These are phyloP conservation scores for Teratosphaeria pseudoeucalypti DNA, from an alignment of 2,329 filamentous ascomycete genomes.

Conservation along the genomic window DNA sequence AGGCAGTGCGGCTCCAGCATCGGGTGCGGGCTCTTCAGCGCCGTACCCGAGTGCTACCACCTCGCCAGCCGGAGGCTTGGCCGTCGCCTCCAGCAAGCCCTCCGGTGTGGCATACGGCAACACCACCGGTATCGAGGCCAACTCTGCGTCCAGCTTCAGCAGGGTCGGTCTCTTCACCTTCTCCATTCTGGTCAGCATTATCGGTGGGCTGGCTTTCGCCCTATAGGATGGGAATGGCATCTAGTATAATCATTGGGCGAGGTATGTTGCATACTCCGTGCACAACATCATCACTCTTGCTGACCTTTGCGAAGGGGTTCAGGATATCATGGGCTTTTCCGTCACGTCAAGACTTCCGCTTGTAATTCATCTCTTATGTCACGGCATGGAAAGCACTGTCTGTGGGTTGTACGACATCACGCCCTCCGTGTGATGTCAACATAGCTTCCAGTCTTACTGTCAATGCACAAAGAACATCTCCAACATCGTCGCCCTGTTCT, in stretches of 20 bases:
- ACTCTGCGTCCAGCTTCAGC: conserved; percentile 1
- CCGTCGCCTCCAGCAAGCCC: conserved; percentile 1
- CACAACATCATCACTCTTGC: not conserved
- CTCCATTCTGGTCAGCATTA: conserved; percentile 1
- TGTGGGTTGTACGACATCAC: not conserved
- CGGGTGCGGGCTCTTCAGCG: conserved; percentile 3
- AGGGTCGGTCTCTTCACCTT: conserved; percentile 2
- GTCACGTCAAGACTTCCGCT: not conserved
- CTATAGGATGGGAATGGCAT: conserved; percentile 1
- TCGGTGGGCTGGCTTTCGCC: conserved; percentile 5
- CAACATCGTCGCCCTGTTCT: not conserved
- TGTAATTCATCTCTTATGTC: conserved; percentile 1
- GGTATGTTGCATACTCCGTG: not conserved
- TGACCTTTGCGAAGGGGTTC: conserved; percentile 2
- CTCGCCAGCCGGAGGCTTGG: not conserved
- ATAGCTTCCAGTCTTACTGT: conserved; percentile 4
- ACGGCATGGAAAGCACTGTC: not conserved
- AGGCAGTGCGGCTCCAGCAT: conserved; percentile 1
- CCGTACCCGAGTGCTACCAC: conserved; percentile 3
- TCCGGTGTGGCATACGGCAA: conserved; percentile 5
- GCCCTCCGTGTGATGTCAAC: not conserved
- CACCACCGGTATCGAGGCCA: conserved; percentile 7
- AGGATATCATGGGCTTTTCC: not conserved
- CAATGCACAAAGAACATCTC: conserved; percentile 4
- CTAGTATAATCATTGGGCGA: conserved; percentile 1